Conservation (phyloP, 1,284 basidiomycete species). For the Anthracocystis setariae region DNA sequence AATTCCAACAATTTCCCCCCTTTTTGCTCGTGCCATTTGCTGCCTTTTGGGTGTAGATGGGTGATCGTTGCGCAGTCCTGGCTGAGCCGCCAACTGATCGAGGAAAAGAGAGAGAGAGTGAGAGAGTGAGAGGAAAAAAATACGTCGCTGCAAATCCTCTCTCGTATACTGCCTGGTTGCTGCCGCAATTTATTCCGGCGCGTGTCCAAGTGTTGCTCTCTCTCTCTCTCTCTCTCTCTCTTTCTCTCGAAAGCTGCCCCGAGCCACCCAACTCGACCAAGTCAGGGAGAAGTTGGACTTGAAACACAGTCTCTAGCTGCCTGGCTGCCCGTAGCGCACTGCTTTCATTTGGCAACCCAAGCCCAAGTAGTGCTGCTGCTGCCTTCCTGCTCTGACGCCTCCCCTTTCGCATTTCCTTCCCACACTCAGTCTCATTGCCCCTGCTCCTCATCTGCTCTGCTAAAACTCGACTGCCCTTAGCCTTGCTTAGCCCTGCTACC, state of each 20-base stretch:
- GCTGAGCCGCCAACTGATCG: not conserved
- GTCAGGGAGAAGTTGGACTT: no score
- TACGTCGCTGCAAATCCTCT: conserved; percentile 21
- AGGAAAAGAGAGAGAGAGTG: no score
- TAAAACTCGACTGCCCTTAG: not conserved
- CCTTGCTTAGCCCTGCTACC: conserved; percentile 7
- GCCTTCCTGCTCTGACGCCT: not conserved
- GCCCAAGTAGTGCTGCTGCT: not conserved
- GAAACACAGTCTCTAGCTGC: conserved; percentile 1
- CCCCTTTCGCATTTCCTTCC: conserved; percentile 4
- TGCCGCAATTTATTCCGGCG: conserved; percentile 5
- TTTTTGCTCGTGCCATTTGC: not conserved
- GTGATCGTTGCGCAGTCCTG: not conserved
- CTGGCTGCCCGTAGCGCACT: not conserved
- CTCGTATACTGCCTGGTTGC: conserved; percentile 16
- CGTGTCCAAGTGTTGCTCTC: conserved; percentile 35
- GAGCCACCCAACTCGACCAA: conserved; percentile 7
- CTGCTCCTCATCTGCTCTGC: not conserved
- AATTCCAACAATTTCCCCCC: not conserved
- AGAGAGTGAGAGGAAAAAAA: not conserved
- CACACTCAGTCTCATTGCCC: conserved; percentile 1
- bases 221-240: no score
- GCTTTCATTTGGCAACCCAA: conserved; percentile 21
- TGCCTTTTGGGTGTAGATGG: not conserved
- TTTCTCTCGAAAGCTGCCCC: conserved; percentile 6